Conservation (phyloP, 768 basidiomycete species). For the Boletus subcaerulescens region DNA sequence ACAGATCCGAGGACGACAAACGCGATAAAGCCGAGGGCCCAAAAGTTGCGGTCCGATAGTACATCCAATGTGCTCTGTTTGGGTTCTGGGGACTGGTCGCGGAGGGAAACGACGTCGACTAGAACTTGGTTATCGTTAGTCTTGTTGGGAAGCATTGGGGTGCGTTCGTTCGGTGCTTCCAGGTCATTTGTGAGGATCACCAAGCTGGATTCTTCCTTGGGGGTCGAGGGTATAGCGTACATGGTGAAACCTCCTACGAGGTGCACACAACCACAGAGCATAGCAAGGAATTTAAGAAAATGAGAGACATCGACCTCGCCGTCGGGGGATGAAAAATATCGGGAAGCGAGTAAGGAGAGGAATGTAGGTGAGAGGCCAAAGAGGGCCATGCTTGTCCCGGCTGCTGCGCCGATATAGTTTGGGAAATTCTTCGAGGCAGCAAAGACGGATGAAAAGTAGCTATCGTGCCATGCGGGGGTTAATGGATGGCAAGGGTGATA, state of each 20-base stretch:
- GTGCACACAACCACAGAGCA: slow-evolving; percentile 52
- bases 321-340: slow-evolving; percentile 49
- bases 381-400: slow-evolving; percentile 65
- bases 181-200: slow-evolving; percentile 5
- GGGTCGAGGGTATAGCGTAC: slow-evolving; percentile 17
- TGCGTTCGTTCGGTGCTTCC: slow-evolving; percentile 27
- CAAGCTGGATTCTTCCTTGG: slow-evolving; percentile 3
- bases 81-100: slow-evolving; percentile 16
- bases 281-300: slow-evolving; percentile 58
- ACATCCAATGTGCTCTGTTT: slow-evolving; percentile 40
- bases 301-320: slow-evolving; percentile 45
- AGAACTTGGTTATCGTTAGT: slow-evolving; percentile 12
- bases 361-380: slow-evolving; percentile 83
- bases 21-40: slow-evolving; percentile 54
- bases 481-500: background rate
- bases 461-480: slow-evolving; percentile 14
- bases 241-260: slow-evolving; percentile 50
- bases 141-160: slow-evolving; percentile 30
- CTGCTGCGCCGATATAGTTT: slow-evolving; percentile 57
- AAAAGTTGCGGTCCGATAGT: slow-evolving; percentile 57
- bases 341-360: slow-evolving; percentile 62
- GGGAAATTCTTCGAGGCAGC: slow-evolving; percentile 73
- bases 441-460: slow-evolving; percentile 73
- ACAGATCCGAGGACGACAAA: slow-evolving; percentile 66
- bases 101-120: slow-evolving; percentile 23